Evolutionary conservation across 345 rosid genomes (phyloP).

Genomic region (Reutealis trisperma): DNA sequence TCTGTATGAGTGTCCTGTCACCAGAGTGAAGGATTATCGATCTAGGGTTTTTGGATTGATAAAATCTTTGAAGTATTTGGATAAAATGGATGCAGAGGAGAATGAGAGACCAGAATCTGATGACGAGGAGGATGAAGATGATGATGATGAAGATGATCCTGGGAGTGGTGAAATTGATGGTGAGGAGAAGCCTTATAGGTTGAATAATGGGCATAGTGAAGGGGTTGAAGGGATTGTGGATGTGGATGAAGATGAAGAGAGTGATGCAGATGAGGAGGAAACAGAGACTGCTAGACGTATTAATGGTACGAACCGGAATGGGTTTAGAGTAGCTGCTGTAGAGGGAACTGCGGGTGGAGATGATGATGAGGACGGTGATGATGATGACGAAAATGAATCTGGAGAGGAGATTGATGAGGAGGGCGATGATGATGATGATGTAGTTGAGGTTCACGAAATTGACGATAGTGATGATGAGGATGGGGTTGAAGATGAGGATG

Average conservation of each 20-base stretch:
- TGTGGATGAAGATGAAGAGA: conserved; percentile 61
- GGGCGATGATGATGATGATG: conserved; percentile 32
- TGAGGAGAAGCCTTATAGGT: conserved; percentile 45
- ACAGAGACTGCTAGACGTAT: conserved; percentile 36
- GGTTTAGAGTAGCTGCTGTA: conserved; percentile 41
- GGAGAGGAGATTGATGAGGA: conserved; percentile 28
- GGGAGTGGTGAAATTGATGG: conserved; percentile 71
- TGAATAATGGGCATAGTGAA: conserved; percentile 57
- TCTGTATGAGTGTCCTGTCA: conserved; percentile 83
- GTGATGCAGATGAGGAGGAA: conserved; percentile 73
- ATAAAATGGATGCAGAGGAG: conserved; percentile 77
- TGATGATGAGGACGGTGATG: conserved; percentile 17
- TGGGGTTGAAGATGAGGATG: conserved; percentile 45
- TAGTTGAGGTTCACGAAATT: conserved; percentile 34
- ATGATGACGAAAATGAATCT: conserved; percentile 28
- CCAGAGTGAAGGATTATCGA: conserved; percentile 68
- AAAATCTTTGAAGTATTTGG: conserved; percentile 71
- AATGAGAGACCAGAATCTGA: conserved; percentile 80
- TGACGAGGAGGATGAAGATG: conserved; percentile 70
- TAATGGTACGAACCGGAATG: conserved; percentile 45
- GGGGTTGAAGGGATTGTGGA: conserved; percentile 54
- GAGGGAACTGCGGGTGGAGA: conserved; percentile 11
- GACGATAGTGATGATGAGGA: conserved; percentile 56
- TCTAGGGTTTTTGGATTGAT: conserved; percentile 79
- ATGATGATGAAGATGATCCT: conserved; percentile 68